Evolutionary conservation across 2,329 filamentous ascomycete species (phyloP).

Genomic region (Rutstroemia sp.): DNA sequence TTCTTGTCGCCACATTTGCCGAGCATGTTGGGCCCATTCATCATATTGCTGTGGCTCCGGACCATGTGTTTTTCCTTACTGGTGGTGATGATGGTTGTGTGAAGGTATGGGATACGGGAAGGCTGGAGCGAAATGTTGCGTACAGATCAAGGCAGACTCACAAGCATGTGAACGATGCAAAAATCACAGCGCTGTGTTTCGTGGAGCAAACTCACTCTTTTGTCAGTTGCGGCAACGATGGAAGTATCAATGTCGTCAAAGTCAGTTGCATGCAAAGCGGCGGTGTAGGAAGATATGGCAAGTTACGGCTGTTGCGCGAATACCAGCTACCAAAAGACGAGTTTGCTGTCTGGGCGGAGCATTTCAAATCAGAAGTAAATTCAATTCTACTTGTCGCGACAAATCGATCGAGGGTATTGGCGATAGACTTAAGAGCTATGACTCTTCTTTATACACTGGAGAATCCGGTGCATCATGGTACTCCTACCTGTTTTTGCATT

Average conservation of each 20-base stretch:
- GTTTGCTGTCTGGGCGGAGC: slow-evolving; percentile 82
- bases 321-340: slow-evolving; percentile 71
- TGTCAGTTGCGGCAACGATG: slow-evolving; percentile 82
- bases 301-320: slow-evolving; percentile 67
- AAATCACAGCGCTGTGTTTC: slow-evolving; percentile 78
- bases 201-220: slow-evolving; percentile 93
- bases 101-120: slow-evolving; percentile 86
- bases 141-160: slow-evolving; percentile 84
- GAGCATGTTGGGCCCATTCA: slow-evolving; percentile 82
- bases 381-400: slow-evolving; percentile 86
- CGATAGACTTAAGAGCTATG: slow-evolving; percentile 85
- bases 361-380: slow-evolving; percentile 73
- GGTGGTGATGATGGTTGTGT: slow-evolving; percentile 86
- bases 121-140: slow-evolving; percentile 85
- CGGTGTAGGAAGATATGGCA: slow-evolving; percentile 66
- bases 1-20: slow-evolving; percentile 77
- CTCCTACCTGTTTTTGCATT: slow-evolving; percentile 83
- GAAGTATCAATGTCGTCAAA: slow-evolving; percentile 82
- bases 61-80: slow-evolving; percentile 92
- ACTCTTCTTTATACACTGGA: slow-evolving; percentile 68
- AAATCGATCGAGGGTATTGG: slow-evolving; percentile 74
- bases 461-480: slow-evolving; percentile 87
- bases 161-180: slow-evolving; percentile 61
- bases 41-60: slow-evolving; percentile 73
- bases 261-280: slow-evolving; percentile 50